Evolutionary conservation across 2,329 filamentous ascomycete species (phyloP).

Genomic region (Emmonsiellopsis sp.): DNA sequence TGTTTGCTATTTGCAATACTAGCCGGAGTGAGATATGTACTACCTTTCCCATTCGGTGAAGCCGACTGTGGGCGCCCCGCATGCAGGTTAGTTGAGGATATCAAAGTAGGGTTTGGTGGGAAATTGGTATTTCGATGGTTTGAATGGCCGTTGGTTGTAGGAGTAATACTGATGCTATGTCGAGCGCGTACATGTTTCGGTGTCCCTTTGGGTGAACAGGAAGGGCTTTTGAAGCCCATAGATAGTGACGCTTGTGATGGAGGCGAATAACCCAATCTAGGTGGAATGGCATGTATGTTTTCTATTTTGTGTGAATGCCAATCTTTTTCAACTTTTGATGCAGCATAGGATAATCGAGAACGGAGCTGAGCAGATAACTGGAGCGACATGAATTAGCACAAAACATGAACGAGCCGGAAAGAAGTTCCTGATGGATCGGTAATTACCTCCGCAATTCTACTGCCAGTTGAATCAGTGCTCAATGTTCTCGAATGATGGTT

Average conservation of each 20-base stretch:
- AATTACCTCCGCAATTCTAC: slow-evolving; percentile 68
- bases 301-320: slow-evolving; percentile 68
- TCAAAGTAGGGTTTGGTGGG: not conserved
- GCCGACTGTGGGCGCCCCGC: not conserved
- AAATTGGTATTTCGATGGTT: not conserved
- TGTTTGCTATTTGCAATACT: slow-evolving; percentile 14
- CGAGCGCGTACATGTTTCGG: not conserved
- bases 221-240: not conserved
- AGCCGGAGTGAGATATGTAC: slow-evolving; percentile 10
- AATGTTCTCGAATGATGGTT: slow-evolving; percentile 60
- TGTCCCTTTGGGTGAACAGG: not conserved
- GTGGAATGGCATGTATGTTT: slow-evolving; percentile 50
- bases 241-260: not conserved
- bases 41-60: slow-evolving; percentile 11
- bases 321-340: slow-evolving; percentile 84
- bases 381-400: slow-evolving; percentile 10
- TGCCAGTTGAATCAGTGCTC: slow-evolving; percentile 59
- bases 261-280: not conserved
- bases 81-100: not conserved
- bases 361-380: slow-evolving; percentile 71
- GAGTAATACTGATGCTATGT: slow-evolving; percentile 4
- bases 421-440: slow-evolving; percentile 1
- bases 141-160: slow-evolving; percentile 3
- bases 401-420: slow-evolving; percentile 1
- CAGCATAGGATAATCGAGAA: slow-evolving; percentile 81